These are phyloP conservation scores for Cunninghamia lanceolata DNA, from an alignment of 75 land plant species.

Conservation along the genomic window DNA sequence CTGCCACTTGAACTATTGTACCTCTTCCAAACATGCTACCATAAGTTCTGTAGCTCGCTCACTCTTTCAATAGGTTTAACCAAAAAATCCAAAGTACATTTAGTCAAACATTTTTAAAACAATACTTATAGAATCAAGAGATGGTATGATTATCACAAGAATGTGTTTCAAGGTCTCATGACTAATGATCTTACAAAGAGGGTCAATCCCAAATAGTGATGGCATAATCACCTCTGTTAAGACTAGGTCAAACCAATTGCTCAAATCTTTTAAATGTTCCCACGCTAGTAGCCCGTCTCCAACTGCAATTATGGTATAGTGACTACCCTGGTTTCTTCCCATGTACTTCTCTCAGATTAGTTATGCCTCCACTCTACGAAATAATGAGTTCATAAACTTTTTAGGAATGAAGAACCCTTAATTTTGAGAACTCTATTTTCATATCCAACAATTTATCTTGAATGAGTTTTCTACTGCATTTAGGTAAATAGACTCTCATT, in stretches of 20 bases:
- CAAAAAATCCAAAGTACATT: conserved; percentile 69
- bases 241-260: conserved; percentile 36
- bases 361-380: too few species aligned
- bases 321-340: too few species aligned
- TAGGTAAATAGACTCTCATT: too few species aligned
- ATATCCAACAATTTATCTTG: too few species aligned
- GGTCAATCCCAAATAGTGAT: conserved; percentile 39
- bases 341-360: too few species aligned
- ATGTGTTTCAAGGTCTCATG: conserved; percentile 25
- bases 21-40: conserved; percentile 86
- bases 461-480: too few species aligned
- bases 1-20: conserved; percentile 28
- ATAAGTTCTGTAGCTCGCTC: conserved; percentile 65
- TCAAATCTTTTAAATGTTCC: conserved; percentile 28
- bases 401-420: too few species aligned
- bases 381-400: too few species aligned
- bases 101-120: conserved; percentile 70
- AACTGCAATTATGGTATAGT: conserved; percentile 8
- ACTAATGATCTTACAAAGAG: conserved; percentile 43
- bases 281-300: conserved; percentile 45
- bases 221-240: conserved; percentile 56
- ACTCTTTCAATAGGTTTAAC: conserved; percentile 78
- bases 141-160: conserved; percentile 62
- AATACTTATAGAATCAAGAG: conserved; percentile 57
- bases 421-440: too few species aligned